Evolutionary conservation across 1,284 basidiomycete species (phyloP).

Genomic region (Boletus mariae): DNA sequence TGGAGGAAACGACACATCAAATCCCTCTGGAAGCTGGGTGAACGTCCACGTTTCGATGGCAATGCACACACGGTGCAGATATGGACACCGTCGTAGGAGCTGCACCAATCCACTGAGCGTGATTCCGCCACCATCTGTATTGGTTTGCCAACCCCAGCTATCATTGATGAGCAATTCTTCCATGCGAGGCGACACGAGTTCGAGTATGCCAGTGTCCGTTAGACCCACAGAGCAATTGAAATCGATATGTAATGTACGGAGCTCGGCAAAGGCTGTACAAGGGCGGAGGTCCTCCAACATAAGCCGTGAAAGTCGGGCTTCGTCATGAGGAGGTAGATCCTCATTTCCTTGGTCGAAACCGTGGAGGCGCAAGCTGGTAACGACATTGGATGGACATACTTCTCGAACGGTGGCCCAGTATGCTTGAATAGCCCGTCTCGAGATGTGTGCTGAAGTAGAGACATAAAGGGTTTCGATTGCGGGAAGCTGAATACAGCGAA

Average conservation of each 20-base stretch:
- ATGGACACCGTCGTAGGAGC: background rate
- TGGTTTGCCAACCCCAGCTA: background rate
- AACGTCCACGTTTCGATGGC: background rate
- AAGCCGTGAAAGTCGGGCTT: background rate
- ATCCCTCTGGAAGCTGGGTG: background rate
- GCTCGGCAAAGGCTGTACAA: background rate
- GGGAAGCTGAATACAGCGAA: too few species aligned
- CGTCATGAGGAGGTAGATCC: background rate
- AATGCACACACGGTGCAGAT: background rate
- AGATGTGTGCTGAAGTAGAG: too few species aligned
- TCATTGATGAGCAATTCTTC: background rate
- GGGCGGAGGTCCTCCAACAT: background rate
- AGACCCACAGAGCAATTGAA: too few species aligned
- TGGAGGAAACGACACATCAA: background rate
- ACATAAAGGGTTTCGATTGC: too few species aligned
- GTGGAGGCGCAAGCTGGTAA: background rate
- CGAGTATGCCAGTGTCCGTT: too few species aligned
- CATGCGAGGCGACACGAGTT: too few species aligned
- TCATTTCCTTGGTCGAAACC: too few species aligned
- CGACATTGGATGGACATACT: too few species aligned
- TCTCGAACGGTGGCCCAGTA: too few species aligned
- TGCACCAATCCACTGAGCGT: background rate
- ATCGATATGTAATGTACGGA: background rate
- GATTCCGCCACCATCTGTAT: background rate
- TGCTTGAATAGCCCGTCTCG: too few species aligned